Evolutionary conservation across 768 basidiomycete species (phyloP).

Genomic region (Leccinum imitatum): DNA sequence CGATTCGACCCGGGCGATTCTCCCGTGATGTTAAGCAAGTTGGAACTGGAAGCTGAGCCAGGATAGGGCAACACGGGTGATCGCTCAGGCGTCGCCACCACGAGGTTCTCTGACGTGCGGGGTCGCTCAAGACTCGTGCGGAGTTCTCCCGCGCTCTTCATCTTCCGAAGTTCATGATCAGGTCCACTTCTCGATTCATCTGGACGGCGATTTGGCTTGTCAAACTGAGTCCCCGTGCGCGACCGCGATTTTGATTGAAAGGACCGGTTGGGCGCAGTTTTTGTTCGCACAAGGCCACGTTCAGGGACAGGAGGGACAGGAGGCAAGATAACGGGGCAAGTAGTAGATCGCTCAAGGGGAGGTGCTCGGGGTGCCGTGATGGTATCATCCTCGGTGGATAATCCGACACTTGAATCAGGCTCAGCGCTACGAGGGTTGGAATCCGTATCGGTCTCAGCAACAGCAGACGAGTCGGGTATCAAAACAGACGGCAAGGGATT

Average conservation of each 20-base stretch:
- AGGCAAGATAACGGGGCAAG: slow-evolving; percentile 43
- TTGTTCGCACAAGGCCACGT: slow-evolving; percentile 62
- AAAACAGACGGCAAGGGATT: slow-evolving; percentile 52
- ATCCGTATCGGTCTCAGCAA: slow-evolving; percentile 52
- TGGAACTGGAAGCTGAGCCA: slow-evolving; percentile 69
- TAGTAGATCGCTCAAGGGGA: slow-evolving; percentile 50
- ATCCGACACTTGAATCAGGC: slow-evolving; percentile 27
- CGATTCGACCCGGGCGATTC: slow-evolving; percentile 36
- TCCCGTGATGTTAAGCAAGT: slow-evolving; percentile 45
- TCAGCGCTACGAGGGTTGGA: slow-evolving; percentile 49
- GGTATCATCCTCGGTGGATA: slow-evolving; percentile 62
- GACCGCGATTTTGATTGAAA: slow-evolving; percentile 46
- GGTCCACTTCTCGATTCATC: slow-evolving; percentile 44
- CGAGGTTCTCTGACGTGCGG: slow-evolving; percentile 25
- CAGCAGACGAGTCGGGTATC: slow-evolving; percentile 44
- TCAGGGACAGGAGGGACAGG: slow-evolving; percentile 24
- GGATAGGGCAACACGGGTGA: slow-evolving; percentile 50
- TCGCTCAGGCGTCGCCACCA: slow-evolving; percentile 37
- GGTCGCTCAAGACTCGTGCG: slow-evolving; percentile 40
- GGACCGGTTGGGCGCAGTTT: slow-evolving; percentile 67
- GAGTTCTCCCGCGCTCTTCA: slow-evolving; percentile 87
- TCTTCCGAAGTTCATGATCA: slow-evolving; percentile 69
- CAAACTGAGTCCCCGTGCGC: slow-evolving; percentile 31
- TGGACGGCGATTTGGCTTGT: slow-evolving; percentile 23
- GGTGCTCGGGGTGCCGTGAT: slow-evolving; percentile 65